Evolutionary conservation across 2,329 filamentous ascomycete genomes (phyloP).

Genomic region (Stagonosporopsis rhizophila): DNA sequence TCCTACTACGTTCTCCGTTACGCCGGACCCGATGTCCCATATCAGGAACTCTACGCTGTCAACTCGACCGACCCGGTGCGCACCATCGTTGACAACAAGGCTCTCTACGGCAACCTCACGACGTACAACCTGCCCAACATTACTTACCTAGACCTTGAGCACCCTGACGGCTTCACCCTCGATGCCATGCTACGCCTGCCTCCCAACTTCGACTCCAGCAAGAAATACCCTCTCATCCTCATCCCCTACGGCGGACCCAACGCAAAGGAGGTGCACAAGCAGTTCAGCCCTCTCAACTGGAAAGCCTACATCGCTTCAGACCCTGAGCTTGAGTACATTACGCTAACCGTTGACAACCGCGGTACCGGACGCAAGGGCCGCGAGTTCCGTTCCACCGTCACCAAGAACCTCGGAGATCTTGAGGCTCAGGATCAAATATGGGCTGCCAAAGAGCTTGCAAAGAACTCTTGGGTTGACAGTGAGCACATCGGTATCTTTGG

Average conservation of each 20-base stretch:
- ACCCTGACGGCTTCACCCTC: conserved; percentile 66
- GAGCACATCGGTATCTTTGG: conserved; percentile 71
- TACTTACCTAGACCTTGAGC: conserved; percentile 67
- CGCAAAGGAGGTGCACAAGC: conserved; percentile 67
- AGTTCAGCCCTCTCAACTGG: conserved; percentile 64
- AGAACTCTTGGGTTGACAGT: conserved; percentile 63
- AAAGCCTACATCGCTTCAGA: conserved; percentile 70
- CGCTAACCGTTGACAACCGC: conserved; percentile 72
- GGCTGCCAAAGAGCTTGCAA: conserved; percentile 65
- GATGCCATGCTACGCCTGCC: conserved; percentile 72
- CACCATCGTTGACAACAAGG: conserved; percentile 67
- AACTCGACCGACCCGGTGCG: conserved; percentile 64
- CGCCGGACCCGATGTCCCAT: conserved; percentile 70
- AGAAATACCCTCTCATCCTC: conserved; percentile 72
- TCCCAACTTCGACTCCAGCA: conserved; percentile 66
- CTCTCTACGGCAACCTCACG: conserved; percentile 61
- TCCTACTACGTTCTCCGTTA: conserved; percentile 73
- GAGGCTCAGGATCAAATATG: conserved; percentile 73
- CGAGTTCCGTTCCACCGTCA: conserved; percentile 65
- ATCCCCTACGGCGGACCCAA: conserved; percentile 73
- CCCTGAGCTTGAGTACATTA: conserved; percentile 71
- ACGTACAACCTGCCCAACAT: conserved; percentile 70
- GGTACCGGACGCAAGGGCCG: conserved; percentile 71
- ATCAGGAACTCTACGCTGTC: conserved; percentile 69
- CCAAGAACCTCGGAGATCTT: conserved; percentile 66